Evolutionary conservation across 2,329 filamentous ascomycete genomes (phyloP), one percentile per base, ranked within the genome.

Genomic region (Aureobasidium sp.): DNA sequence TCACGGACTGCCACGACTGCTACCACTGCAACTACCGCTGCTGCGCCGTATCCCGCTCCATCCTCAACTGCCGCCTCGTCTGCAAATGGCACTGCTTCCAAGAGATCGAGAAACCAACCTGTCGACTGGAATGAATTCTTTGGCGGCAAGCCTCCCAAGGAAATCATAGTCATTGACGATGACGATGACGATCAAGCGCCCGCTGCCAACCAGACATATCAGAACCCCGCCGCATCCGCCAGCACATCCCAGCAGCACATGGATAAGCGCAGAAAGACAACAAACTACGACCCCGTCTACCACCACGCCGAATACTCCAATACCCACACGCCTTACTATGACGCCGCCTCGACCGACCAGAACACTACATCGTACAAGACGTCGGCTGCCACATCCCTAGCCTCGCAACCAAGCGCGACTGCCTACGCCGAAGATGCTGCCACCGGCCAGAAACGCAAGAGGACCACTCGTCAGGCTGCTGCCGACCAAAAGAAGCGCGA

Each of bases 391-490:
- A 97, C 94, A 0, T 97, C 93, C 15, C 77, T 92, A 6, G 88
- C 86, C 15, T 92, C 89, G 7, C 80, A 83, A 67, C 78, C 78
- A 32, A 83, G 81, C 73, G 83, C 79, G 66, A 81, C 80, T 39
- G 72, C 78, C 39, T 87, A 89, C 69, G 86, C 89, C 55, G 84
- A 87, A 65, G 83, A 87, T 55, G 78, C 79, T 36, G 80, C 83
- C 58, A 79, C 85, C n/a, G 90, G 91, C 37, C 89, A 94, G 74
- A 97, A 97, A 78, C 84, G 92, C 69, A 97, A 96, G 77, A 85
- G 94, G 64, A 81, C 81, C 16, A 91, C 89, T 48, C 85, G 90
- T 64, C 89, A 92, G 67, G 89, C 92, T 66, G 82, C 87, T 61
- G 88, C 90, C 69, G 90, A 91, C 71, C 90, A 95, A 73, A 75